Conservation (phyloP, 108 stramenopile genomes). For the Fistulifera pelliculosa region DNA sequence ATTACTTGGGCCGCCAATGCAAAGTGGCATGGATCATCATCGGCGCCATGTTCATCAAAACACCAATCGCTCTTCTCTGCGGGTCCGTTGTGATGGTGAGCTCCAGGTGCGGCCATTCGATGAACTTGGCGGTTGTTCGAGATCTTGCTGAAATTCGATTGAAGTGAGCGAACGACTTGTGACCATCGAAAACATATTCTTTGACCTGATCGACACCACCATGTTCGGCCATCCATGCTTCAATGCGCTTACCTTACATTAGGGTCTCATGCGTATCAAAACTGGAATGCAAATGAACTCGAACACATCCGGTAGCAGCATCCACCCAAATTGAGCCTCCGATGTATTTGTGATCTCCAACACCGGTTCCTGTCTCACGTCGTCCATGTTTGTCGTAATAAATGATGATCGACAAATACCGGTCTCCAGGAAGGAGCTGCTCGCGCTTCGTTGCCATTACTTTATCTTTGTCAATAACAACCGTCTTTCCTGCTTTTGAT, state of each 20-base stretch:
- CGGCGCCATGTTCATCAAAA: conserved; percentile 14
- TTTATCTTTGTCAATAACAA: conserved; percentile 3
- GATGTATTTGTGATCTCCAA: too few relatives aligned
- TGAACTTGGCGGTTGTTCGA: conserved; percentile 17
- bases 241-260: conserved; percentile 1
- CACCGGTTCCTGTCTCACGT: too few relatives aligned
- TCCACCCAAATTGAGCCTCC: too few relatives aligned
- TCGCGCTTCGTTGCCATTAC: conserved; percentile 3
- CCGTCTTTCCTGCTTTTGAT: neutral
- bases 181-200: conserved; percentile 9
- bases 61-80: conserved; percentile 32
- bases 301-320: too few relatives aligned
- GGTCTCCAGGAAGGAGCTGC: conserved; percentile 23
- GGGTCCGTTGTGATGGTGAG: conserved; percentile 30
- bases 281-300: too few relatives aligned
- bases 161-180: neutral
- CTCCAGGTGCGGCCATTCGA: conserved; percentile 15
- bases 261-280: conserved; percentile 10
- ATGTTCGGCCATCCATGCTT: conserved; percentile 2
- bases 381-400: conserved; percentile 20
- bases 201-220: neutral
- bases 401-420: conserved; percentile 30
- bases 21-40: conserved; percentile 32
- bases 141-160: conserved; percentile 6
- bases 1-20: conserved; percentile 26